Evolutionary conservation across 768 basidiomycete species (phyloP), one percentile per base, ranked within the genome.

Genomic region (Gloeophyllum trabeum): DNA sequence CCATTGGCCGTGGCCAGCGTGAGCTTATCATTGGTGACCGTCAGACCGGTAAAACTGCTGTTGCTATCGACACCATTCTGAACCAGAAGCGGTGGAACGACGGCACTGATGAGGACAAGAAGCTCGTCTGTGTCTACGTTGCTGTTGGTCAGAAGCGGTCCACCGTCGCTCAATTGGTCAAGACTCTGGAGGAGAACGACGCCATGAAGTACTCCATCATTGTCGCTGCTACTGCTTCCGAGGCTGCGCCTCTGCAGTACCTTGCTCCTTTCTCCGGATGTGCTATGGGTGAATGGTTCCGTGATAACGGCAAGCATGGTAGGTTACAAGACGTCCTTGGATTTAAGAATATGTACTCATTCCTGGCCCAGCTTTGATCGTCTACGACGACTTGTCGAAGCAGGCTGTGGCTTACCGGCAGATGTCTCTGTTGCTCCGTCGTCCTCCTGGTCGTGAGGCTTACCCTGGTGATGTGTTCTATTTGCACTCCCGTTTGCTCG

Each of bases 261-360:
- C 87, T 99, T 55, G 96, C 96, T 57, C 96, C 96, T 53, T 99
- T 99, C 90, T 94, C 96, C 53, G 96, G 96, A 50, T 94, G 91
- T 67, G 96, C 96, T 57, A 99, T 99, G 92, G 96, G 96, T 63
- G 96, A 99, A 71, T 99, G 94, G 94, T 99, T 99, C 96, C 88
- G 91, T 69, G 96, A 99, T 71, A 99, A 99, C 64, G 94, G 92
- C 72, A 97, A 94, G 73, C 96, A 99, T 67, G 93, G 85, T 85
- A 56, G 42, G 79, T 54, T 20, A n/a, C n/a, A n/a, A n/a, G n/a
- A n/a, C n/a, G n/a, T n/a, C n/a, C n/a, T n/a, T n/a, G n/a, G n/a
- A n/a, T n/a, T n/a, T n/a, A n/a, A n/a, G n/a, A n/a, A n/a, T n/a
- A n/a, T n/a, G n/a, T n/a, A n/a, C 24, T 46, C 40, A 41, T 30